phyloP scores from a whole-genome alignment of 805 yeast species.

The Monosporozyma aerobia region DNA sequence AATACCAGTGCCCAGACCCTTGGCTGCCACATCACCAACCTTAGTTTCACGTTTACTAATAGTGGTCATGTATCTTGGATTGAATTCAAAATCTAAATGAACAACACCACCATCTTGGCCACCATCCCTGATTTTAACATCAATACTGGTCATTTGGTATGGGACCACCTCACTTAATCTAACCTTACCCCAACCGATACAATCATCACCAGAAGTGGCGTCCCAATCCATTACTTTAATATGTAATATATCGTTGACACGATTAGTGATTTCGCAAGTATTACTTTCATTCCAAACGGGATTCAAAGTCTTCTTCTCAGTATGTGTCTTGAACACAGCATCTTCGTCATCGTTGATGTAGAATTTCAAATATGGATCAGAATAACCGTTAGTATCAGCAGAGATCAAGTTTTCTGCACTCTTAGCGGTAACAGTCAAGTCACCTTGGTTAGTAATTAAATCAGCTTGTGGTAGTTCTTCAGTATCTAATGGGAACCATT shows the following conservation, averaged over 20 bases:
- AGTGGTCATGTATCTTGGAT: slow-evolving; percentile 57
- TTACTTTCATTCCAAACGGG: slow-evolving; percentile 84
- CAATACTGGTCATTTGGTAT: slow-evolving; percentile 37
- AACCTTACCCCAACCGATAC: slow-evolving; percentile 56
- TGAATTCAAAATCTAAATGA: slow-evolving; percentile 50
- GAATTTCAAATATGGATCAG: slow-evolving; percentile 81
- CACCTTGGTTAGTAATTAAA: slow-evolving; percentile 66
- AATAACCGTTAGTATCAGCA: slow-evolving; percentile 86
- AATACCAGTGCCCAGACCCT: slow-evolving; percentile 38
- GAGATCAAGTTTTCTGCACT: slow-evolving; percentile 63
- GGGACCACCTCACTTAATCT: slow-evolving; percentile 48
- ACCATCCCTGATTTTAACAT: slow-evolving; percentile 35
- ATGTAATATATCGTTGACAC: slow-evolving; percentile 49
- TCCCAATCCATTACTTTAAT: slow-evolving; percentile 83
- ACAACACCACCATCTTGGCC: slow-evolving; percentile 50
- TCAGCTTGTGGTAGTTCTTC: slow-evolving; percentile 63
- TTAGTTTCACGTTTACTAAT: slow-evolving; percentile 33
- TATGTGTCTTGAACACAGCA: slow-evolving; percentile 62
- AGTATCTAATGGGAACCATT: slow-evolving; percentile 71
- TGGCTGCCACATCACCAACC: slow-evolving; percentile 42
- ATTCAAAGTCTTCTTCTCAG: slow-evolving; percentile 73
- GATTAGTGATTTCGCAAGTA: slow-evolving; percentile 46
- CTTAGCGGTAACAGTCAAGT: slow-evolving; percentile 48
- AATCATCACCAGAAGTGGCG: slow-evolving; percentile 80
- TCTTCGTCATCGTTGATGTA: slow-evolving; percentile 55